phyloP scores from a whole-genome alignment of 192 early-diverging fungal genomes.

The Backusella tuberculispora region DNA sequence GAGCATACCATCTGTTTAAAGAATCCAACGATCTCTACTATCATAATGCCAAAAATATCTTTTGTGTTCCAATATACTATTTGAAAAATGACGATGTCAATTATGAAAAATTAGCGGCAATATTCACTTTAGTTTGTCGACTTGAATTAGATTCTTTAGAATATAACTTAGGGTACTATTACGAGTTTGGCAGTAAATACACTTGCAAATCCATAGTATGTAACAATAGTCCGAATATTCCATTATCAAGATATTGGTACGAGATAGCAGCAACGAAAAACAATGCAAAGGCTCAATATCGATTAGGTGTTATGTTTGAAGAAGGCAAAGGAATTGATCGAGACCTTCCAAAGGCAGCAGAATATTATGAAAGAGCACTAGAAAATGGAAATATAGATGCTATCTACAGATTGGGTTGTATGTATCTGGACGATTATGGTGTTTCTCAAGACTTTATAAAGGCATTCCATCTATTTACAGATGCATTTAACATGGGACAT shows the following conservation, averaged over 20 bases:
- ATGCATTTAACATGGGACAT: background rate
- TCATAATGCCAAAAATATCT: background rate
- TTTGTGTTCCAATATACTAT: background rate
- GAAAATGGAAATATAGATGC: constrained; percentile 26
- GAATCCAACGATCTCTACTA: background rate
- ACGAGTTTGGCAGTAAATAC: background rate
- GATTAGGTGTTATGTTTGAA: constrained; percentile 28
- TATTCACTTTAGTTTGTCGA: background rate
- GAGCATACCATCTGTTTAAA: background rate
- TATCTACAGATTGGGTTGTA: constrained; percentile 3
- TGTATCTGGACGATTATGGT: background rate
- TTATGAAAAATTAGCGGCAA: background rate
- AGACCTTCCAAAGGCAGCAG: constrained; percentile 35
- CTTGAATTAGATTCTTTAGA: background rate
- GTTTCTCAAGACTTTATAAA: background rate
- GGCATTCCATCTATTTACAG: background rate
- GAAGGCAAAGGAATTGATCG: constrained; percentile 33
- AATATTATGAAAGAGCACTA: constrained; percentile 28
- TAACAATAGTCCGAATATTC: background rate
- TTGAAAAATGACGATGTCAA: background rate
- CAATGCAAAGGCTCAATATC: constrained; percentile 31
- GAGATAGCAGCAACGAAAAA: constrained; percentile 27
- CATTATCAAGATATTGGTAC: constrained; percentile 37
- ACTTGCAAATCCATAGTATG: background rate
- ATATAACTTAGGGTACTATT: constrained; percentile 13